phyloP scores from a whole-genome alignment of 306 rosid species.

The Mucuna pruriens region DNA sequence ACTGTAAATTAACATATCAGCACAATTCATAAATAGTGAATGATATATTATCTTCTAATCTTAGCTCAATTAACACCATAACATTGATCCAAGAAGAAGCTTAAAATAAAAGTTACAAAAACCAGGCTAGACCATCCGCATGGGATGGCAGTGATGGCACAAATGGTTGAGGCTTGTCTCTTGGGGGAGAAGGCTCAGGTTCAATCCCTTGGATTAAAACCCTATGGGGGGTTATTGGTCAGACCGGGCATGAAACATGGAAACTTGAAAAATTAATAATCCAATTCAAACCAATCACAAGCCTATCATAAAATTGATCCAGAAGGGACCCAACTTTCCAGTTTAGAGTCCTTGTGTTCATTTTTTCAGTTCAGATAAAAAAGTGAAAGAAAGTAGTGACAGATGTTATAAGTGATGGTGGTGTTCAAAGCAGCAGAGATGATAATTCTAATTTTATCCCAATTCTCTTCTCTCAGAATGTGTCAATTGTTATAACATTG shows the following conservation, averaged over 20 bases:
- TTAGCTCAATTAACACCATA: not conserved
- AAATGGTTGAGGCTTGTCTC: not conserved
- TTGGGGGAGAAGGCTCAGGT: no score
- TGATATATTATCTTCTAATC: conserved; percentile 3
- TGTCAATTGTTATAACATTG: conserved; percentile 41
- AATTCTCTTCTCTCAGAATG: not conserved
- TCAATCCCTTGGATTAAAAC: no score
- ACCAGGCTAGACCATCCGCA: not conserved
- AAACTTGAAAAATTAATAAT: not conserved
- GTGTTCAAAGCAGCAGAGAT: not conserved
- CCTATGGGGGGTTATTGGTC: no score
- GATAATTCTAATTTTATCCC: not conserved
- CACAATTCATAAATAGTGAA: conserved; percentile 22
- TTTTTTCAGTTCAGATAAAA: not conserved
- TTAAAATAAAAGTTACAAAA: not conserved
- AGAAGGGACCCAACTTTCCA: not conserved
- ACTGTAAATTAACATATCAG: not conserved
- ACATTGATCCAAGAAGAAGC: conserved; percentile 5
- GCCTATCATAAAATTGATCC: not conserved
- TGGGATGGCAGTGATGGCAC: not conserved
- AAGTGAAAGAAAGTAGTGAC: not conserved
- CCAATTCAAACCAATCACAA: not conserved
- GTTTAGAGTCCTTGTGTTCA: not conserved
- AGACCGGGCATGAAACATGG: not conserved
- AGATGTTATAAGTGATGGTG: not conserved